Conservation (phyloP, 169 alveolate species). For the Neospora caninum region DNA sequence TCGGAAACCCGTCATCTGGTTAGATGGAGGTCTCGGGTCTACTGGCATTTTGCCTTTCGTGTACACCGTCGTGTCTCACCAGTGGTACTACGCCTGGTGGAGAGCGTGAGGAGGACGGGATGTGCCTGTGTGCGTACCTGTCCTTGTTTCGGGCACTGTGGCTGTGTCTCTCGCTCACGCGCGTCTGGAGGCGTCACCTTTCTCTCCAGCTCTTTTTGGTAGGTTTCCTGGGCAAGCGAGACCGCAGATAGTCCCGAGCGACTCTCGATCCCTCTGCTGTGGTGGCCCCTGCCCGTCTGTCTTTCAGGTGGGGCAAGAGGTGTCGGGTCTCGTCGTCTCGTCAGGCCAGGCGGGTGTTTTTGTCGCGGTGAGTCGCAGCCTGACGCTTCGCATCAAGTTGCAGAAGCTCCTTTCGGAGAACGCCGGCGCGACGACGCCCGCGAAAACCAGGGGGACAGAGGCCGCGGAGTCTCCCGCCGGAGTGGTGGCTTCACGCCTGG, state of each 20-base stretch:
- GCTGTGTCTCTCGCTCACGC: too few species aligned
- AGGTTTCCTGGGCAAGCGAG: too few species aligned
- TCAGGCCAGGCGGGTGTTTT: slow-evolving; percentile 66
- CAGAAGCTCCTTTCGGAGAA: slow-evolving; percentile 19
- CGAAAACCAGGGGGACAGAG: neutral
- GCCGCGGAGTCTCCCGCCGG: neutral
- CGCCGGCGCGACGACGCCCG: neutral
- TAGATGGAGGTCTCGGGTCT: too few species aligned
- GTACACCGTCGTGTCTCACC: too few species aligned
- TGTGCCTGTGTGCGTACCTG: too few species aligned
- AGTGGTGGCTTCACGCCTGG: neutral
- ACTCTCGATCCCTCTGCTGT: neutral
- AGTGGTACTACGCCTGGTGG: too few species aligned
- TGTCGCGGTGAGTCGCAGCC: slow-evolving; percentile 63
- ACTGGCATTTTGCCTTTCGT: too few species aligned
- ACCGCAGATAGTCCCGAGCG: neutral
- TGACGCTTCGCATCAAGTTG: slow-evolving; percentile 64
- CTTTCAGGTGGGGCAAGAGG: slow-evolving; percentile 37
- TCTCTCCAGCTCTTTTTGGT: too few species aligned
- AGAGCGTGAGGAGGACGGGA: too few species aligned
- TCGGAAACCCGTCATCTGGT: too few species aligned
- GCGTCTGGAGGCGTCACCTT: too few species aligned
- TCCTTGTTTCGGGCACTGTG: too few species aligned
- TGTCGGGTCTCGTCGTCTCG: slow-evolving; percentile 61
- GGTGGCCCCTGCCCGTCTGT: neutral